Percentiles rank a stretch among this genome's conserved stretches.
Evolutionary conservation across 805 yeast species (phyloP).

Genomic region (Sugiyamaella smithiae): DNA sequence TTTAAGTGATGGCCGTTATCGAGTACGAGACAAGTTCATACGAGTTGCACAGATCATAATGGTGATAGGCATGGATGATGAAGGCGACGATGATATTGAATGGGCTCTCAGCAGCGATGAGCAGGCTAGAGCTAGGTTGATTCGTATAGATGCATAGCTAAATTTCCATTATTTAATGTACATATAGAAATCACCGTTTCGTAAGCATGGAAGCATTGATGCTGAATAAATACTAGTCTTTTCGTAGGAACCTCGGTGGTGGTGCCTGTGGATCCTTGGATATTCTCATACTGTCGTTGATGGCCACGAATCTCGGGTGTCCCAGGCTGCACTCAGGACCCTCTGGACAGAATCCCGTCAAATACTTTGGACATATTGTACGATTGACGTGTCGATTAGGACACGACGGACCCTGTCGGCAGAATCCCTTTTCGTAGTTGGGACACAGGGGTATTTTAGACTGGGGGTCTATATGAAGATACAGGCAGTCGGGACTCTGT

Average conservation of each 20-base stretch:
- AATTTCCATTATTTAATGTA: too few species aligned
- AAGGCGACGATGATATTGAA: constrained; percentile 46
- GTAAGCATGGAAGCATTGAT: too few species aligned
- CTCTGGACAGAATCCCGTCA: constrained; percentile 91
- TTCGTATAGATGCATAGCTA: constrained; percentile 22
- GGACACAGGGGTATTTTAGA: constrained; percentile 85
- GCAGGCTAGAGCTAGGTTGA: constrained; percentile 36
- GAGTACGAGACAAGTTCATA: constrained; percentile 71
- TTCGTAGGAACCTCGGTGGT: constrained; percentile 1
- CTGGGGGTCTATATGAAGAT: constrained; percentile 86
- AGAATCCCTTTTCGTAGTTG: constrained; percentile 82
- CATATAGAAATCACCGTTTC: too few species aligned
- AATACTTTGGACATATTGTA: constrained; percentile 69
- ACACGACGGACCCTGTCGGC: constrained; percentile 89
- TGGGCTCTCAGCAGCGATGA: constrained; percentile 84
- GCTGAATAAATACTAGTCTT: neutral
- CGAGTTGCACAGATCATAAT: constrained; percentile 81
- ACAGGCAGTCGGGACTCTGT: constrained; percentile 91
- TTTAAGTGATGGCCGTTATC: constrained; percentile 62
- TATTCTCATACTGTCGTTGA: constrained; percentile 22
- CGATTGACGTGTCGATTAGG: constrained; percentile 75
- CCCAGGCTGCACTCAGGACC: constrained; percentile 73
- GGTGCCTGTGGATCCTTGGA: constrained; percentile 5
- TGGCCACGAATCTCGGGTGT: constrained; percentile 70
- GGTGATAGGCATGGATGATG: constrained; percentile 78